Conservation (phyloP, 2,329 filamentous ascomycete species). For the Talaromyces albobiverticillius region DNA sequence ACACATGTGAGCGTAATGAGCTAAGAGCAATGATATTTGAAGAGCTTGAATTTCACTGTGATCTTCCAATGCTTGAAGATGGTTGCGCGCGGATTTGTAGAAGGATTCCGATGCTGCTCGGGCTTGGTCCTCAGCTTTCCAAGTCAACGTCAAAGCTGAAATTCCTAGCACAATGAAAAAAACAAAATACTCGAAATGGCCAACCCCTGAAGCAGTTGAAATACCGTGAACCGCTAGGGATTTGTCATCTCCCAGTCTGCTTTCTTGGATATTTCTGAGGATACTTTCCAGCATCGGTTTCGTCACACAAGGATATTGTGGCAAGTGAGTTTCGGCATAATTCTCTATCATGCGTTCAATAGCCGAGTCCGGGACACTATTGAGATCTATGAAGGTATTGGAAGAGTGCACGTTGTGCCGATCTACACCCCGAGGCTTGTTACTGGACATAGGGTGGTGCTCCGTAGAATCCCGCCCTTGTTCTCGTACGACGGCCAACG, state of each 20-base stretch:
- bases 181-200: constrained; percentile 1
- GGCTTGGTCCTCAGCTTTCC: constrained; percentile 14
- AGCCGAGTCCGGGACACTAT: background rate
- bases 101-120: constrained; percentile 12
- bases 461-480: background rate
- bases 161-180: constrained; percentile 15
- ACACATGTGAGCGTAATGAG: constrained; percentile 7
- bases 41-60: constrained; percentile 8
- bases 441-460: background rate
- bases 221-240: background rate
- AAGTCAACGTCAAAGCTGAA: constrained; percentile 12
- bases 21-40: constrained; percentile 13
- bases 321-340: background rate
- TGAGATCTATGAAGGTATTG: background rate
- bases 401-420: background rate
- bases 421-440: background rate
- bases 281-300: constrained; percentile 4
- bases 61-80: constrained; percentile 8
- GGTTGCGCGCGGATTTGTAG: constrained; percentile 8
- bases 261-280: background rate
- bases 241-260: background rate
- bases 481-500: constrained; percentile 11
- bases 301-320: constrained; percentile 12
- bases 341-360: background rate
- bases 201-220: background rate